Conservation (phyloP, 2,329 filamentous ascomycete species). For the Daldinia sp. region DNA sequence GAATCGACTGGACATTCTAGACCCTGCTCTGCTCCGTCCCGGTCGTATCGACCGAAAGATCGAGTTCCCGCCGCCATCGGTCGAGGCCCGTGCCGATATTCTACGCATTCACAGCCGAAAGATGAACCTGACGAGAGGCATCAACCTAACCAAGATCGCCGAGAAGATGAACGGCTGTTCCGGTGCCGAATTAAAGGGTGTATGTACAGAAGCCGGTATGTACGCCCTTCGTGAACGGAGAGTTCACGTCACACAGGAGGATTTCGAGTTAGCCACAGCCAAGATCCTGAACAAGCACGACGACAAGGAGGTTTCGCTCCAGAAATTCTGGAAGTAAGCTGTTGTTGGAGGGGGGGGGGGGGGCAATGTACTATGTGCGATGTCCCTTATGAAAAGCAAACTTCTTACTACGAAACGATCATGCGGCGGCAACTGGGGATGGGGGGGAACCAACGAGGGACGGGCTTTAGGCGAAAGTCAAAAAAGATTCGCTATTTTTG, state of each 20-base stretch:
- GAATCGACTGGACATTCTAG: conserved; percentile 96
- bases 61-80: conserved; percentile 96
- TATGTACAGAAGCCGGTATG: conserved; percentile 99
- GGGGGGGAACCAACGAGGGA: no score
- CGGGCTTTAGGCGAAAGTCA: background rate
- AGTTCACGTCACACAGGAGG: conserved; percentile 98
- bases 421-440: background rate
- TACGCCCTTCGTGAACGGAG: conserved; percentile 94
- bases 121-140: conserved; percentile 98
- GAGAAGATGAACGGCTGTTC: conserved; percentile 99
- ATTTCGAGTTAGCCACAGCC: conserved; percentile 97
- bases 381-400: no score
- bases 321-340: conserved; percentile 83
- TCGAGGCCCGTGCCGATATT: conserved; percentile 97
- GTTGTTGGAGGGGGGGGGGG: background rate
- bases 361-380: background rate
- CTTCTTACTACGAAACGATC: conserved; percentile 2
- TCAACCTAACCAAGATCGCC: conserved; percentile 97
- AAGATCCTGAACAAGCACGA: conserved; percentile 99
- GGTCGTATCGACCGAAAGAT: conserved; percentile 99
- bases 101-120: conserved; percentile 96
- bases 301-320: conserved; percentile 93
- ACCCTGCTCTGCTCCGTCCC: conserved; percentile 93
- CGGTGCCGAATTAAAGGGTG: conserved; percentile 96
- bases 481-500: conserved; percentile 5